Percentiles rank a stretch among this genome's conserved stretches.
Evolutionary conservation across 352 stramenopile species (phyloP).

Genomic region (Vaucheria bursata): DNA sequence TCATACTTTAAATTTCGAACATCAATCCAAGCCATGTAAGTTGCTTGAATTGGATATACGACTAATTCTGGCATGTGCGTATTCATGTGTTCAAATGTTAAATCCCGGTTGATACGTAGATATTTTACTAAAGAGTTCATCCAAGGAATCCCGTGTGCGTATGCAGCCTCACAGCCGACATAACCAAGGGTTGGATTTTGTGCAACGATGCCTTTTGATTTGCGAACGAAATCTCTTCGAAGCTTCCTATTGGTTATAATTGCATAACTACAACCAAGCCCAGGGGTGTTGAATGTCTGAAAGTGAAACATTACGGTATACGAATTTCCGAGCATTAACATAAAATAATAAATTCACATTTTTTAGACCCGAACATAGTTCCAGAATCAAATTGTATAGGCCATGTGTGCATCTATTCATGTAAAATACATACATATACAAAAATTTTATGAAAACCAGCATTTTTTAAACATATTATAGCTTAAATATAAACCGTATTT

Average conservation of each 20-base stretch:
- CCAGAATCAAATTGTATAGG: neutral
- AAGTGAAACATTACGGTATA: too few species aligned
- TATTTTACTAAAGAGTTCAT: slow-evolving; percentile 23
- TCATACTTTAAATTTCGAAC: slow-evolving; percentile 19
- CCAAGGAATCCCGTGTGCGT: slow-evolving; percentile 15
- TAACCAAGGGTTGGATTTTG: slow-evolving; percentile 48
- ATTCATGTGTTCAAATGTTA: slow-evolving; percentile 25
- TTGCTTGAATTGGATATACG: slow-evolving; percentile 34
- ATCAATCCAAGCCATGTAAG: slow-evolving; percentile 46
- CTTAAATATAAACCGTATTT: too few species aligned
- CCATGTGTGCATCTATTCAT: neutral
- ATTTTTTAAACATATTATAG: too few species aligned
- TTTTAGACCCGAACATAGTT: slow-evolving; percentile 1
- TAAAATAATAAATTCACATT: neutral
- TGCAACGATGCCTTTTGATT: slow-evolving; percentile 39
- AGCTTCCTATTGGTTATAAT: slow-evolving; percentile 46
- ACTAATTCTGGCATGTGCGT: slow-evolving; percentile 24
- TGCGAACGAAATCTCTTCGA: slow-evolving; percentile 34
- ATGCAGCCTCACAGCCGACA: slow-evolving; percentile 41
- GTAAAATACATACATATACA: slow-evolving; percentile 14
- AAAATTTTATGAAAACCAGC: too few species aligned
- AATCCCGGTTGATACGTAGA: slow-evolving; percentile 28
- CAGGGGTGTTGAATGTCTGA: slow-evolving; percentile 52
- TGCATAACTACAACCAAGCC: slow-evolving; percentile 45
- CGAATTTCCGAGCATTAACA: neutral